Conservation (phyloP, 176 grass and related monocot genomes). For the Bothriochloa decipiens region DNA sequence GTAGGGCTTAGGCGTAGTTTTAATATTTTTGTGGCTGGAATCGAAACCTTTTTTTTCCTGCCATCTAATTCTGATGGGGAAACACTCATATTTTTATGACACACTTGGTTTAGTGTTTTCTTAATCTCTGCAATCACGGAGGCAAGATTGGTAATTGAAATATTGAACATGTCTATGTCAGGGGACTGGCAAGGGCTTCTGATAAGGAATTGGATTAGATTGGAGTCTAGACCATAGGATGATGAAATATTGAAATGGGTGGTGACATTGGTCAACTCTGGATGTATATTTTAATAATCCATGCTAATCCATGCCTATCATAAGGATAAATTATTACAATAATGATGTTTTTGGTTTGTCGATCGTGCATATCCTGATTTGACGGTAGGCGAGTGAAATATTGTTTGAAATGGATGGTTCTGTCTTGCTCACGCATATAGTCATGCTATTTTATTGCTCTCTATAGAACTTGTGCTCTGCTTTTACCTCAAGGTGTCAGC, state of each 20-base stretch:
- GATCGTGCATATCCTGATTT: neutral
- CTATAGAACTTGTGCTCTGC: too few relatives aligned
- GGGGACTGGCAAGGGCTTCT: neutral
- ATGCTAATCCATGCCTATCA: neutral
- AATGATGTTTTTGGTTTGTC: constrained; percentile 10
- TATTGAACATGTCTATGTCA: neutral
- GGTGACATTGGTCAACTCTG: neutral
- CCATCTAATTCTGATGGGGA: neutral
- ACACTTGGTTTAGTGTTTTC: neutral
- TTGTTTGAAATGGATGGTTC: neutral
- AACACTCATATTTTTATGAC: neutral
- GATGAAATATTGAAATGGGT: neutral
- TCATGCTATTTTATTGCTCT: too few relatives aligned
- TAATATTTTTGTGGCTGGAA: neutral
- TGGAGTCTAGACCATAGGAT: neutral
- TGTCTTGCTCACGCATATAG: neutral
- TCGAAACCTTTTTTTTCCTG: neutral
- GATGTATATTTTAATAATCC: constrained; percentile 3
- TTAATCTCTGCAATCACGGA: constrained; percentile 28
- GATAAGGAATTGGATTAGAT: constrained; percentile 42
- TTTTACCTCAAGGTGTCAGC: too few relatives aligned
- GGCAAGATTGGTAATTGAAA: neutral
- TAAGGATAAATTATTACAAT: neutral
- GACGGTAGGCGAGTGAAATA: neutral
- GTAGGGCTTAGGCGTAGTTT: neutral